phyloP scores from a whole-genome alignment of 2,329 filamentous ascomycete species.

The Hymenoscyphus fraxineus region DNA sequence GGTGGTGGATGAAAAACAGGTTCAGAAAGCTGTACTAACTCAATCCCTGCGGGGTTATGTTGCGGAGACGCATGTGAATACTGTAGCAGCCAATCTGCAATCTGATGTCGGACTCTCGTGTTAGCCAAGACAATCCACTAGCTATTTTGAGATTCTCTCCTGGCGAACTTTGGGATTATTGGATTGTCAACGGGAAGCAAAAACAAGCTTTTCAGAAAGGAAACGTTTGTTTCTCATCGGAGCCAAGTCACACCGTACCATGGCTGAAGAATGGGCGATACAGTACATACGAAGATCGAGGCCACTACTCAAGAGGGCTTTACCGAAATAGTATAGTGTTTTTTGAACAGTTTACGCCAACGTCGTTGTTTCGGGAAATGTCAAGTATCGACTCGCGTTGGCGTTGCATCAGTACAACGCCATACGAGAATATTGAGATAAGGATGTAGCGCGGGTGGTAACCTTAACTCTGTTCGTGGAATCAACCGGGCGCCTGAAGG shows the following conservation, averaged over 20 bases:
- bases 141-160: neutral
- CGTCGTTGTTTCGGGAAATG: constrained; percentile 1
- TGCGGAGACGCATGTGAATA: neutral
- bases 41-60: neutral
- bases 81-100: neutral
- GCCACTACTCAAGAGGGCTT: neutral
- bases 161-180: neutral
- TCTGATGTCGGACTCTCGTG: neutral
- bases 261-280: neutral
- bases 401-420: neutral
- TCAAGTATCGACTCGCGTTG: neutral
- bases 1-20: neutral
- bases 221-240: neutral
- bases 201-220: constrained; percentile 14
- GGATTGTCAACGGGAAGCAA: neutral
- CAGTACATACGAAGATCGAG: neutral
- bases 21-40: neutral
- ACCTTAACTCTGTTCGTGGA: neutral
- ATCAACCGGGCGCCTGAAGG: constrained; percentile 1
- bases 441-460: neutral
- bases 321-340: neutral
- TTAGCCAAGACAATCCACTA: neutral
- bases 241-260: neutral
- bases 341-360: neutral
- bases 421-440: neutral